These are phyloP conservation scores for Hericium alpestre DNA, from an alignment of 768 basidiomycete genomes.

Conservation along the genomic window DNA sequence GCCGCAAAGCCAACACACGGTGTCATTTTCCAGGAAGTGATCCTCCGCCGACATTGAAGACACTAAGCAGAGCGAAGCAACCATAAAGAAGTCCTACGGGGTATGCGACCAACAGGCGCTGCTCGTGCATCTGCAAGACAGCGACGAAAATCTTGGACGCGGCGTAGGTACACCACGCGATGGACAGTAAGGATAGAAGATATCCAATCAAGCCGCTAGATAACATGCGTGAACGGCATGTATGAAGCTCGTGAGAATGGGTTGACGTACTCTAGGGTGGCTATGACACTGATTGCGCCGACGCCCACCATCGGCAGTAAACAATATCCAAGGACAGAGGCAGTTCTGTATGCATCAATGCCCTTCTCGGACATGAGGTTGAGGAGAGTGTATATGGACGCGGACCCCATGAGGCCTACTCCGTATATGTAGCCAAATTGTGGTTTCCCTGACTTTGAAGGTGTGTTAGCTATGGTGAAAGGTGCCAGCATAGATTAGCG, in stretches of 20 bases:
- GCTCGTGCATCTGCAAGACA: conserved; percentile 90
- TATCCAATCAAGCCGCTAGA: conserved; percentile 76
- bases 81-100: conserved; percentile 91
- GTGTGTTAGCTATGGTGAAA: neutral
- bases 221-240: conserved; percentile 5
- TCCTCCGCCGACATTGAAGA: conserved; percentile 56
- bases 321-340: conserved; percentile 94
- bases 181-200: conserved; percentile 67
- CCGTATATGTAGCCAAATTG: conserved; percentile 99
- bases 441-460: conserved; percentile 82
- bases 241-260: conserved; percentile 2
- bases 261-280: conserved; percentile 73
- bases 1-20: too few species aligned
- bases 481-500: neutral
- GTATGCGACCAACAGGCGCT: conserved; percentile 91
- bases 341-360: conserved; percentile 91
- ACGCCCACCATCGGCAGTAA: conserved; percentile 94
- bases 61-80: conserved; percentile 86
- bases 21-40: conserved; percentile 8
- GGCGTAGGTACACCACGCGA: conserved; percentile 94
- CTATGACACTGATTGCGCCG: conserved; percentile 76
- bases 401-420: conserved; percentile 88
- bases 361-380: conserved; percentile 94
- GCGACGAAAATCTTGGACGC: conserved; percentile 94
- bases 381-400: conserved; percentile 85